Evolutionary conservation across 306 rosid genomes (phyloP), one percentile per base, ranked within the genome.

Genomic region (Gleditsia sinensis): DNA sequence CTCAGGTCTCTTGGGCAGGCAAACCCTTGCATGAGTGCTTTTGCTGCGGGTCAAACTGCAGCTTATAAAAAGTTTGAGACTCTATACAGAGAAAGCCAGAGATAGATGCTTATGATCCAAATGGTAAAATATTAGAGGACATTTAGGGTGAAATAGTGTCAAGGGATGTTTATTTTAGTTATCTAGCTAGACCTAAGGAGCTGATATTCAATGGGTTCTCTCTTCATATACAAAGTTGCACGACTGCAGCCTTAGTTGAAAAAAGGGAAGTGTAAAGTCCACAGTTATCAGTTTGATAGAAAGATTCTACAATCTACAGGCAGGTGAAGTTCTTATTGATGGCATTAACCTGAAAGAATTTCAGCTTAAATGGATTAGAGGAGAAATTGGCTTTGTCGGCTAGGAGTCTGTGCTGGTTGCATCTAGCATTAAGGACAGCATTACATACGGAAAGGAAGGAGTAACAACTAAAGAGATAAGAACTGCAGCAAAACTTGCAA

Each of bases 201-300:
- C 79, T 75, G 23, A 85, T 91, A 62, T 91, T 91, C 83, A 70
- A 67, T 27, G 94, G 92, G 10, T 89, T 91, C 80, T 91, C 92
- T 40, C 90, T 85, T 64, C 69, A 40, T 28, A 87, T 91, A 67
- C 65, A 77, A 6, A 84, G 87, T 48, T 92, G 94, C 67, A 85
- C 81, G 7, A 88, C 94, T 3, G 80, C 86, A 28, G 97, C 97
- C 37, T 85, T 91, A 82, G 92, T 91, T 12, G 97, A 94, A 55
- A 82, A 91, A 79, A 91, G 94, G 97, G 97, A 75, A 91, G 97
- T 76, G 97, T 94, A 33, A 91, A 91, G 71, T 91, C 97, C 2
- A 91, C 97, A 30, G 82, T 87, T 34, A 87, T 91, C 48, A 91
- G 94, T 83, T 83, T 91, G 60, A 82, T 91, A 10, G 94, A 91